Base-by-base conservation (phyloP, 306 rosid species). In the Castanea crenata region DNA sequence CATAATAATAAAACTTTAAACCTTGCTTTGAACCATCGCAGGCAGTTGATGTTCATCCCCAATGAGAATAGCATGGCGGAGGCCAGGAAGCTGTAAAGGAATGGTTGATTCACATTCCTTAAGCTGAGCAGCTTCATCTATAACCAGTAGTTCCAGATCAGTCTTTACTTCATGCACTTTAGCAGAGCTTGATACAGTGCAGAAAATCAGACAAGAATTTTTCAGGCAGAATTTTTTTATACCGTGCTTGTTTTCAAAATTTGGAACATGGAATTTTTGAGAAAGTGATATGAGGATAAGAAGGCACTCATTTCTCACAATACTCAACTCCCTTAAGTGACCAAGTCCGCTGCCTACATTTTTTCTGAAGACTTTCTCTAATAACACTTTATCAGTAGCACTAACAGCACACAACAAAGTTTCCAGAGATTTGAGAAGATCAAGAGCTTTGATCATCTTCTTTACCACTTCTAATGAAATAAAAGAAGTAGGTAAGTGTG, bases 21-120 rank as follows among this genome's bases (percentile, higher is more conserved):
- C 89, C 86, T 82, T 70, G 84, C 86, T 82, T 64, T 70, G 55
- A 61, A 86, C 84, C 84, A 82, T 44, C 0, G 89, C 82, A 46
- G 89, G 89, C 12, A 82, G 76, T 76, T 86, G 89, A 34, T 18
- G 51, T 54, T 86, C 89, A 71, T 86, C 89, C 57, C 89, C 89
- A 25, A 82, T 35, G n/a, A 86, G 86, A 23, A 82, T 73, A 12
- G 84, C 82, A 71, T 79, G 84, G 6, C 80, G 86, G 4, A 82
- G 38, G 9, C 86, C 82, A 3, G 56, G 74, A 34, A 82, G 82
- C 49, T 82, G 89, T 41, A 86, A 80, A 12, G 86, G 86, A 79
- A 86, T 86, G 3, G 82, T 38, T 21, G 85, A 82, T 76, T 86
- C 89, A 19, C 84, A 79, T 77, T 82, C 89, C 80, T 82, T 85